Base-by-base conservation (phyloP, 495 filamentous ascomycete species). In the Aspergillus heteromorphus region DNA sequence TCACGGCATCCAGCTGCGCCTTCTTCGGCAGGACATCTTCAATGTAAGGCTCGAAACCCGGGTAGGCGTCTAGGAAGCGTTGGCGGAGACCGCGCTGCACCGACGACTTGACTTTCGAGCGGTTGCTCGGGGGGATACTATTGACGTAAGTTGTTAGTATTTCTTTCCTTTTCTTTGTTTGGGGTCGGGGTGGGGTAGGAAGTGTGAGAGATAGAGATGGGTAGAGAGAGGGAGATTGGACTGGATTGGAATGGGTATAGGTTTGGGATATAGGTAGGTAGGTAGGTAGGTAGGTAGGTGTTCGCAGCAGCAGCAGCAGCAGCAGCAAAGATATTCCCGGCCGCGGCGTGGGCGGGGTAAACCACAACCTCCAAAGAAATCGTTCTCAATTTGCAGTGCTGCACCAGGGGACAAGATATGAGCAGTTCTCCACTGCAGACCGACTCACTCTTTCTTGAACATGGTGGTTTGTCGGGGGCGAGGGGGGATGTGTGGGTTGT, bases 1-100 rank as follows among this genome's bases (percentile, higher is more conserved):
- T 97, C 66, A 97, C 81, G 40, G 87, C 79, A 73, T 96, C 90
- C 25, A 97, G 75, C 51, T 93, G 89, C n/a, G 84, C 82, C 66
- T 97, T 97, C 76, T 97, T 97, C 11, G 93, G 93, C 51, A 98
- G 80, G 51, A 98, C 86, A 65, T 95, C 90, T 65, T 98, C 93
- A 72, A 97, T 96, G 70, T 88, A 79, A 0, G 90, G 90, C 53
- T 83, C 84, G 49, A 97, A 88, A 14, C 87, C 79, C 1, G 93
- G 93, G 73, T 92, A 96, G 41, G 90, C 86, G 31, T 89, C 81
- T 57, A 89, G 71, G 61, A 97, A 76, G 60, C 88, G 88, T 53
- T 85, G 78, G 61, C 93, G 87, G 55, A 98, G 81, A 57, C 77
- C 83, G 57, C 93, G 89, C 73, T 96, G 91, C 40, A 88, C 89